Conservation (phyloP, 2,329 filamentous ascomycete species). For the Exophiala alcalophila region DNA sequence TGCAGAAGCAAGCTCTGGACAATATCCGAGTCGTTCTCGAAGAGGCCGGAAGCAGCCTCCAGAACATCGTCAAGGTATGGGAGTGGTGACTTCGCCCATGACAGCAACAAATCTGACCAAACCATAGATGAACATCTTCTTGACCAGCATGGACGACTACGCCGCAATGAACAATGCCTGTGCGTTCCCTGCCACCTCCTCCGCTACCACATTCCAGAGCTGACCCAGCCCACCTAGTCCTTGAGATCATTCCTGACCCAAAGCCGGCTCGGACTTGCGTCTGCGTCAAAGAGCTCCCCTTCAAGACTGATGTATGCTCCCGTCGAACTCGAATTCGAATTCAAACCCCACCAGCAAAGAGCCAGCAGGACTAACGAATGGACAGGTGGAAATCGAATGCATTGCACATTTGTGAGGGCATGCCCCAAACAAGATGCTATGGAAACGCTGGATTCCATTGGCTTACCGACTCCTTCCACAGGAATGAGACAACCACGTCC, state of each 20-base stretch:
- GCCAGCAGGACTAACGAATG: neutral
- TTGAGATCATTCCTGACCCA: conserved; percentile 28
- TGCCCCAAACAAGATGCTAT: too few relatives aligned
- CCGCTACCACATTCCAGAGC: conserved; percentile 17
- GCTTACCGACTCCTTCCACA: neutral
- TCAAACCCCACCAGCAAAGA: too few relatives aligned
- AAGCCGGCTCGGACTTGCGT: conserved; percentile 31
- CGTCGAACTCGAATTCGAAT: too few relatives aligned
- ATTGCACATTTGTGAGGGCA: conserved; percentile 30
- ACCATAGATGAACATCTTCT: conserved; percentile 53
- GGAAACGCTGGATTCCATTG: neutral
- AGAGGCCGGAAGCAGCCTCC: conserved; percentile 57
- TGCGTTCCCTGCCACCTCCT: conserved; percentile 13
- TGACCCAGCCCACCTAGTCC: conserved; percentile 15
- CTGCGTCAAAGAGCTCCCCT: conserved; percentile 30
- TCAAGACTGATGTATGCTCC: conserved; percentile 29
- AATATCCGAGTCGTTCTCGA: conserved; percentile 60
- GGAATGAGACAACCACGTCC: conserved; percentile 10
- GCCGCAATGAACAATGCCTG: conserved; percentile 81
- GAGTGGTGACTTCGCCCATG: too few relatives aligned
- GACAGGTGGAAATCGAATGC: conserved; percentile 31
- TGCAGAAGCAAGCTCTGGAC: conserved; percentile 29
- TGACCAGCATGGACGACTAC: conserved; percentile 65
- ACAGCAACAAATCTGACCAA: conserved; percentile 2
- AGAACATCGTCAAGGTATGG: conserved; percentile 61